Percentiles rank a stretch among this genome's conserved stretches.
Evolutionary conservation across 1,284 basidiomycete genomes (phyloP).

Genomic region (Fomitopsis betulina): DNA sequence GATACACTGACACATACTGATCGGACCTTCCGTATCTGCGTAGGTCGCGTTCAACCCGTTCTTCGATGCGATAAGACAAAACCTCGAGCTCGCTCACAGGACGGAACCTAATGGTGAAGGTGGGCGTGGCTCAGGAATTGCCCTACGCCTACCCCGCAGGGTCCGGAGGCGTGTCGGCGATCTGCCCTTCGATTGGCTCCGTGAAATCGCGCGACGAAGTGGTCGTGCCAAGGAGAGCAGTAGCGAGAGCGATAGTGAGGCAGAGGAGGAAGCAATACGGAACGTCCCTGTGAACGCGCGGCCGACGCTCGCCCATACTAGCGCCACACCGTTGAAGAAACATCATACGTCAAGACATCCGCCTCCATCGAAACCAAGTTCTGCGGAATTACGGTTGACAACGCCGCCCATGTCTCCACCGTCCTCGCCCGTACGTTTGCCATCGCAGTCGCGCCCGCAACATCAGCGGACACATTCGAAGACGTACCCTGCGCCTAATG

Average conservation of each 20-base stretch:
- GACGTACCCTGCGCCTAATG: background rate
- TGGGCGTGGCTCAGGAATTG: conserved; percentile 77
- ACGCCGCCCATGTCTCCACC: conserved; percentile 12
- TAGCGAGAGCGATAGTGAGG: conserved; percentile 12
- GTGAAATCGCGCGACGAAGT: conserved; percentile 54
- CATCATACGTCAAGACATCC: conserved; percentile 1
- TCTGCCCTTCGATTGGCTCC: conserved; percentile 81
- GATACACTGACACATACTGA: background rate
- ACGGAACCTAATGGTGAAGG: conserved; percentile 36
- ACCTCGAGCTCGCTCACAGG: conserved; percentile 84
- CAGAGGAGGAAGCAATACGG: conserved; percentile 3
- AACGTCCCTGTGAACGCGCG: conserved; percentile 13
- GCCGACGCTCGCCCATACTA: background rate
- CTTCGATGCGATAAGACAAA: conserved; percentile 95
- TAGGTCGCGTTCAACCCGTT: conserved; percentile 73
- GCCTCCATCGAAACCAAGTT: background rate
- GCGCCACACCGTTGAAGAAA: background rate
- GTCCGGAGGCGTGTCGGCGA: conserved; percentile 63
- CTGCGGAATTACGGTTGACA: conserved; percentile 7
- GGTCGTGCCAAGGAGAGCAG: conserved; percentile 32
- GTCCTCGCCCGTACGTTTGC: conserved; percentile 11
- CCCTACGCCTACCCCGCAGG: conserved; percentile 65
- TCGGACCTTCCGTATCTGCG: background rate
- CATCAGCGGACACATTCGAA: background rate
- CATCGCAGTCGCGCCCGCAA: background rate